Evolutionary conservation across 768 basidiomycete genomes (phyloP), one percentile per base, ranked within the genome.

Genomic region (Strobilomyces echinocephalus): DNA sequence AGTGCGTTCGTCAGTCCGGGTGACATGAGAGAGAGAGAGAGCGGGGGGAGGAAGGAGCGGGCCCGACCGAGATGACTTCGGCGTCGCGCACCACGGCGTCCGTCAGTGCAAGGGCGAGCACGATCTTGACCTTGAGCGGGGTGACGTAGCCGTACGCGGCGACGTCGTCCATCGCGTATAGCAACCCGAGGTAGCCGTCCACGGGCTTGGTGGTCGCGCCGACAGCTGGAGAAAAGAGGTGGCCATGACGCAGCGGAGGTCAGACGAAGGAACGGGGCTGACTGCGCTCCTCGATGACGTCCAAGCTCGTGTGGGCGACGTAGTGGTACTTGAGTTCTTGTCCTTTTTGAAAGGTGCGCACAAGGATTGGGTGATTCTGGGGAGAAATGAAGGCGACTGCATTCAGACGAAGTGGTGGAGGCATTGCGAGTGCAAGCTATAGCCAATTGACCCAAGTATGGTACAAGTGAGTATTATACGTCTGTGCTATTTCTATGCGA

Each of bases 261-360:
- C 24, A 18, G 20, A 41, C 20, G 50, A 40, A 48, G 36, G 34
- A 56, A 42, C 3, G 46, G 53, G 53, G 68, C 84, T 72, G 62
- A 92, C 92, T 83, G 76, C 90, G 85, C 73, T 95, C 92, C 63
- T 95, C 93, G 61, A 95, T 83, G 52, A 93, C 87, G 70, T 95
- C 92, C 61, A 95, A 72, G 50, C 87, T 87, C 20, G 89, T 93
- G 69, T 95, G 92, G 0, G 92, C 91, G 52, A 93, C 84, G 59
- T 93, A 95, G 71, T 94, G 89, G 63, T 92, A 94, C 65, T 91
- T 91, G 58, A 93, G 76, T 51, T 79, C 78, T 56, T 81, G 77
- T 30, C 77, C 73, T 38, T 79, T 78, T 30, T 76, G 72, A 65
- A 90, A 90, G 5, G 85, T 82, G 40, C 85, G 85, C 52, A 93